These are phyloP conservation scores for Colletotrichum kahawae DNA, from an alignment of 2,329 filamentous ascomycete genomes.

Conservation along the genomic window DNA sequence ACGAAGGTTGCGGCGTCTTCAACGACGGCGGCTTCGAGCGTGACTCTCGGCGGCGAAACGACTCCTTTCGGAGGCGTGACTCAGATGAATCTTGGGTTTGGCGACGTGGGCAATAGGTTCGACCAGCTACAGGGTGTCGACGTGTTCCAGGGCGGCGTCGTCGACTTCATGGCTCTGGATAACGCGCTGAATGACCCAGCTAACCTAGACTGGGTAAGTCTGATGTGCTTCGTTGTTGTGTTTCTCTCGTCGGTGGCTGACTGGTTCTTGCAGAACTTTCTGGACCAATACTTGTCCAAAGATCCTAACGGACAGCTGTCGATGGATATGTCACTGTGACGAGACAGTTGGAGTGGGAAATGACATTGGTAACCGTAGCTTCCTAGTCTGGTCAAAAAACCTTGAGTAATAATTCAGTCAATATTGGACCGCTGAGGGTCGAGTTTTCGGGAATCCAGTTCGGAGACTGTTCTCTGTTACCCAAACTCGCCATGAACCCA, in stretches of 20 bases:
- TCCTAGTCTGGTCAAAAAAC: not conserved
- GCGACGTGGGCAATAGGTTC: not conserved
- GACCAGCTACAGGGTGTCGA: not conserved
- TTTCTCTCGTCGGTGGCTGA: not conserved
- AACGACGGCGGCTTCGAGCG: not conserved
- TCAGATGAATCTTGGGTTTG: not conserved
- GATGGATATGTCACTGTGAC: not conserved
- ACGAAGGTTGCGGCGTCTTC: not conserved
- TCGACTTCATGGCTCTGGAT: constrained; percentile 40
- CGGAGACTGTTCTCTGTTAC: not conserved
- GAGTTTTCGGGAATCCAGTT: too few species aligned
- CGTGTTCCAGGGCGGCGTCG: constrained; percentile 30
- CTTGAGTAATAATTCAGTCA: not conserved
- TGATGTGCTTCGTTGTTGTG: not conserved
- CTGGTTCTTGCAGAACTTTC: constrained; percentile 24
- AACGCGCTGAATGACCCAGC: constrained; percentile 37
- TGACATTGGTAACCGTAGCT: not conserved
- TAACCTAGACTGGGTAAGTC: constrained; percentile 46
- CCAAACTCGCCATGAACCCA: not conserved
- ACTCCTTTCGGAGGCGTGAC: not conserved
- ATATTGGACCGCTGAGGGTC: not conserved
- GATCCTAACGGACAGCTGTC: not conserved
- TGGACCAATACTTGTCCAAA: constrained; percentile 31
- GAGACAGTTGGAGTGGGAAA: not conserved
- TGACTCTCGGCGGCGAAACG: constrained; percentile 21